A percentile compares a stretch with the other conserved stretches of the same genome.
These are phyloP conservation scores for Tricholoma sp. DNA, from an alignment of 768 basidiomycete species.

Conservation along the genomic window DNA sequence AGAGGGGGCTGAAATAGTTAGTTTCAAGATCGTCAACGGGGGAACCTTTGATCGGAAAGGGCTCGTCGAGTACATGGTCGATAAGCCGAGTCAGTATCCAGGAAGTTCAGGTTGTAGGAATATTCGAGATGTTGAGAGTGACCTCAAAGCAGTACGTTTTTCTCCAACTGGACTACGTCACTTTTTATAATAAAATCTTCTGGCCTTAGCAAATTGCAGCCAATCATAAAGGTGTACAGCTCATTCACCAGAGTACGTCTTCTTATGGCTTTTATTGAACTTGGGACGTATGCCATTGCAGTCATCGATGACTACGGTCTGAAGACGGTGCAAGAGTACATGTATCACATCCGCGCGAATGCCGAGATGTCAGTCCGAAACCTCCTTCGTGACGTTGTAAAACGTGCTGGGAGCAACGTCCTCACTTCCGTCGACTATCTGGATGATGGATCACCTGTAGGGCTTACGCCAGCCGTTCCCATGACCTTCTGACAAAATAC, in stretches of 20 bases:
- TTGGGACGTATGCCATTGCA: constrained; percentile 22
- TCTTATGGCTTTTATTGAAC: background rate
- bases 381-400: constrained; percentile 70
- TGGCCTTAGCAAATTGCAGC: constrained; percentile 79
- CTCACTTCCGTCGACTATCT: constrained; percentile 78
- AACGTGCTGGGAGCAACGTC: constrained; percentile 57
- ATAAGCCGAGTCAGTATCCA: constrained; percentile 74
- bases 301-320: constrained; percentile 86
- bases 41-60: constrained; percentile 78
- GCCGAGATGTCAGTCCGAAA: constrained; percentile 85
- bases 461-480: constrained; percentile 2
- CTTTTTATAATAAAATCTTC: constrained; percentile 7
- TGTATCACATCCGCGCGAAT: constrained; percentile 85
- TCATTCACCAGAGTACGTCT: constrained; percentile 69
- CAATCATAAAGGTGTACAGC: constrained; percentile 86
- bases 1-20: constrained; percentile 88
- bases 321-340: constrained; percentile 86
- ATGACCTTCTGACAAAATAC: background rate
- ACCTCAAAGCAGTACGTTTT: constrained; percentile 74
- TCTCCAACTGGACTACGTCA: background rate
- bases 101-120: constrained; percentile 87
- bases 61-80: constrained; percentile 74
- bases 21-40: constrained; percentile 84
- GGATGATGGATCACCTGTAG: constrained; percentile 81
- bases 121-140: constrained; percentile 86